Percentiles rank a stretch among this genome's conserved stretches.
These are phyloP conservation scores for Quaeritorhiza haematococci DNA, from an alignment of 371 early-diverging fungal genomes.

Conservation along the genomic window DNA sequence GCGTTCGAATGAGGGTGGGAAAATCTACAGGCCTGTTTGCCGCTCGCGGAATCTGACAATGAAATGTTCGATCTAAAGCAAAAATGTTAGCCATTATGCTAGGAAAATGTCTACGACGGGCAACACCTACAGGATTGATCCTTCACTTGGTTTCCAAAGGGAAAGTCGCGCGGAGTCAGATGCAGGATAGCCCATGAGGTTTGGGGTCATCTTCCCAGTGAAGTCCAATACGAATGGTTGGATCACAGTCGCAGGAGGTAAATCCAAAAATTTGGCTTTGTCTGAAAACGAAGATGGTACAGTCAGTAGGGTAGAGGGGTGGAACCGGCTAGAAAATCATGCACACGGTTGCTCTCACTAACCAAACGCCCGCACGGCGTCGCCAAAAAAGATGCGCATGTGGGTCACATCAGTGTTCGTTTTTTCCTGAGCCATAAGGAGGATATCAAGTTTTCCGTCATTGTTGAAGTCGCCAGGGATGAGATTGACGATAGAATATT, in stretches of 20 bases:
- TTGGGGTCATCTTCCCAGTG: conserved; percentile 70
- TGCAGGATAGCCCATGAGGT: conserved; percentile 76
- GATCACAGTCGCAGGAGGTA: conserved; percentile 11
- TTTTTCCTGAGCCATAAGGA: conserved; percentile 64
- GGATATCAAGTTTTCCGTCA: conserved; percentile 79
- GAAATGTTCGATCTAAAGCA: too few relatives aligned
- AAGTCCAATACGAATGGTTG: conserved; percentile 81
- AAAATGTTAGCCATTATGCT: too few relatives aligned
- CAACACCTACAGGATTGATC: too few relatives aligned
- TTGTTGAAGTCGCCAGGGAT: conserved; percentile 81
- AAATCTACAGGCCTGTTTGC: conserved; percentile 49
- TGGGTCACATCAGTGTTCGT: neutral
- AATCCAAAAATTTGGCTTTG: neutral
- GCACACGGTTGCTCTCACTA: neutral
- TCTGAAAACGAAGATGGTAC: too few relatives aligned
- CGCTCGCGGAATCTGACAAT: conserved; percentile 25
- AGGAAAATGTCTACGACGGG: too few relatives aligned
- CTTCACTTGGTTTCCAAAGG: too few relatives aligned
- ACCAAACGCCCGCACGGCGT: neutral
- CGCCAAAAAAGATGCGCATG: neutral
- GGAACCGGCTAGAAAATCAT: neutral
- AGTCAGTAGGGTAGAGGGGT: too few relatives aligned
- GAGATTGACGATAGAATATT: conserved; percentile 55
- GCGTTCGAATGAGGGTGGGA: conserved; percentile 82
- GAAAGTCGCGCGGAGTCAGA: too few relatives aligned